Base-by-base conservation (phyloP, 352 stramenopile species). In the Phytophthora idaei region DNA sequence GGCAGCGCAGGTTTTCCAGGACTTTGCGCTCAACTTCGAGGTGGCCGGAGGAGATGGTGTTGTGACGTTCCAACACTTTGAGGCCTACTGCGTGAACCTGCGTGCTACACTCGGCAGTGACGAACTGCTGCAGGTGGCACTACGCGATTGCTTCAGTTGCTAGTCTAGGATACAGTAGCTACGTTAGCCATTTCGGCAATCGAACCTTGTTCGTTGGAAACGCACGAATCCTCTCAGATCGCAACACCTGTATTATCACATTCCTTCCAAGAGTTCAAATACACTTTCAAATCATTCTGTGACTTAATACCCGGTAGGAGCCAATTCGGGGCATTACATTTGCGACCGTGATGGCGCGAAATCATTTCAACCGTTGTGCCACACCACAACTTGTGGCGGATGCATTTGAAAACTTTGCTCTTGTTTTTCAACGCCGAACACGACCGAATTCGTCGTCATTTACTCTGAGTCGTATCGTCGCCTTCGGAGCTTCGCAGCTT, bases 1-100 rank as follows among this genome's bases (percentile, higher is more conserved):
- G 0, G 65, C 70, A 0, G 71, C 71, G 1, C 60, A 82, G 1
- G 76, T 84, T 4, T 94, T 92, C 63, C 79, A 90, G 54, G 83
- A 92, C 55, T 93, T 93, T 67, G 85, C 85, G 0, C 36, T 72
- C 34, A 88, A 76, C 62, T 81, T 93, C 46, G 85, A 93, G 55
- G 54, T 93, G 44, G 73, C 83, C 1, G 51, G 56, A 21, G 47
- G 67, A 3, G 76, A 87, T 46, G 80, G 80, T 54, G 55, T 67
- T 11, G 67, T 93, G 4, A 32, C 70, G 31, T 76, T 87, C 45
- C 81, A 90, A 56, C 79, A 88, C 65, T 89, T 93, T 61, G 81
- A 91, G 47, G 51, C 52, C 32, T 92, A 87, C 65, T 88, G 80
- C 29, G 65, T 81, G 21, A 79, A 88, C 59, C 64, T 86, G 56